phyloP scores from a whole-genome alignment of 768 basidiomycete species.

The Trametes meyenii region DNA sequence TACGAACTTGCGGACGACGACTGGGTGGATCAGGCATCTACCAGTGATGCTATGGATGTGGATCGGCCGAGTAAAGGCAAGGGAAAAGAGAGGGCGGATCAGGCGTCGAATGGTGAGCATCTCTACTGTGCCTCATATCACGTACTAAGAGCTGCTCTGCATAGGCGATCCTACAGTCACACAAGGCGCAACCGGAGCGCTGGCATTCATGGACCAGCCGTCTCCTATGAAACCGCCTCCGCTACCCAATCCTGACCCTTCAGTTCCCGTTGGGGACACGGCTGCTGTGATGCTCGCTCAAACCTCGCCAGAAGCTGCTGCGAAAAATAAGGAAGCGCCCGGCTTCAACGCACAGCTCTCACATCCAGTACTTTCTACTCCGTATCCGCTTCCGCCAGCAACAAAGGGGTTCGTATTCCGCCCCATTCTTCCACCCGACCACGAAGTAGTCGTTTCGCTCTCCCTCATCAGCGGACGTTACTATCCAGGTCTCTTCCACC shows the following conservation, averaged over 20 bases:
- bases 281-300: slow-evolving; percentile 20
- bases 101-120: not conserved
- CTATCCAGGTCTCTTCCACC: slow-evolving; percentile 70
- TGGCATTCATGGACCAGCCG: slow-evolving; percentile 34
- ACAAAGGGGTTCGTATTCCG: slow-evolving; percentile 74
- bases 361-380: slow-evolving; percentile 37
- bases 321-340: not conserved
- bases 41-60: slow-evolving; percentile 6
- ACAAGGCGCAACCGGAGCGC: slow-evolving; percentile 16
- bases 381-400: slow-evolving; percentile 57
- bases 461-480: slow-evolving; percentile 79
- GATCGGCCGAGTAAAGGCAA: slow-evolving; percentile 30
- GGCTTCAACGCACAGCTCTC: slow-evolving; percentile 34
- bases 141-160: not conserved
- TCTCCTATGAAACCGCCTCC: slow-evolving; percentile 38
- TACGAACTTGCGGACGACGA: slow-evolving; percentile 80
- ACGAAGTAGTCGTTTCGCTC: slow-evolving; percentile 69
- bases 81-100: slow-evolving; percentile 35
- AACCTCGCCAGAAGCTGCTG: slow-evolving; percentile 3
- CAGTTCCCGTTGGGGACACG: slow-evolving; percentile 26
- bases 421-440: slow-evolving; percentile 58
- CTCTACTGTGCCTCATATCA: not conserved
- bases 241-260: slow-evolving; percentile 36
- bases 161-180: not conserved
- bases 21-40: slow-evolving; percentile 48